phyloP scores from a whole-genome alignment of 2,329 filamentous ascomycete species.

The Clarireedia monteithiana region DNA sequence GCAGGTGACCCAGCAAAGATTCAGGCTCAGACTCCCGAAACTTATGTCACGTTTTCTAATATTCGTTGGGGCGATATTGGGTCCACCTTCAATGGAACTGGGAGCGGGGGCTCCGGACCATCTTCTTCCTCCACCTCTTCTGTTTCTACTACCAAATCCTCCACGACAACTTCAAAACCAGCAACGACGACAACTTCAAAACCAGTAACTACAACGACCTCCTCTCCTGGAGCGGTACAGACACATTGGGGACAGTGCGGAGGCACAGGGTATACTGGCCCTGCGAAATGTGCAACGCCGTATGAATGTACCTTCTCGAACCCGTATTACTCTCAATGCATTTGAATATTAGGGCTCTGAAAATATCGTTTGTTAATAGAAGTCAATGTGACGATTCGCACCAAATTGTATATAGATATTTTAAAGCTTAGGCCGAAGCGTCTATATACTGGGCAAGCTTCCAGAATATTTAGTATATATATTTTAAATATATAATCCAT shows the following conservation, averaged over 20 bases:
- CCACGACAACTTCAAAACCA: no score
- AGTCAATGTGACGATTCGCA: no score
- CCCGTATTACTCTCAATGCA: constrained; percentile 33
- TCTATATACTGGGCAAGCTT: no score
- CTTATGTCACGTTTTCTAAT: constrained; percentile 47
- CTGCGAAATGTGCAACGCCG: constrained; percentile 27
- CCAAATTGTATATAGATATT: no score
- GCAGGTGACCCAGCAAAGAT: constrained; percentile 45
- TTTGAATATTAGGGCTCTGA: constrained; percentile 18
- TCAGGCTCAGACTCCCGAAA: constrained; percentile 37
- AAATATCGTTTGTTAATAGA: no score
- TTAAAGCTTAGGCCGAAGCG: no score
- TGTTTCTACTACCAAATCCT: no score
- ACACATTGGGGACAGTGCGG: constrained; percentile 31
- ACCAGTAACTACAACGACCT: neutral
- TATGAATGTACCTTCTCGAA: constrained; percentile 30
- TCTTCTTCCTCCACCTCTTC: no score
- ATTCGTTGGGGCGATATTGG: constrained; percentile 54
- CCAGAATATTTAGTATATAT: no score
- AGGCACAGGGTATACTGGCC: constrained; percentile 28
- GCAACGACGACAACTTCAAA: no score
- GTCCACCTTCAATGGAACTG: constrained; percentile 33
- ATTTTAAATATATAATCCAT: no score
- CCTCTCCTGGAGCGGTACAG: neutral
- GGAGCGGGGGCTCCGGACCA: no score